Conservation (phyloP, 2,329 filamentous ascomycete genomes). For the Ophiocordyceps unilateralis region DNA sequence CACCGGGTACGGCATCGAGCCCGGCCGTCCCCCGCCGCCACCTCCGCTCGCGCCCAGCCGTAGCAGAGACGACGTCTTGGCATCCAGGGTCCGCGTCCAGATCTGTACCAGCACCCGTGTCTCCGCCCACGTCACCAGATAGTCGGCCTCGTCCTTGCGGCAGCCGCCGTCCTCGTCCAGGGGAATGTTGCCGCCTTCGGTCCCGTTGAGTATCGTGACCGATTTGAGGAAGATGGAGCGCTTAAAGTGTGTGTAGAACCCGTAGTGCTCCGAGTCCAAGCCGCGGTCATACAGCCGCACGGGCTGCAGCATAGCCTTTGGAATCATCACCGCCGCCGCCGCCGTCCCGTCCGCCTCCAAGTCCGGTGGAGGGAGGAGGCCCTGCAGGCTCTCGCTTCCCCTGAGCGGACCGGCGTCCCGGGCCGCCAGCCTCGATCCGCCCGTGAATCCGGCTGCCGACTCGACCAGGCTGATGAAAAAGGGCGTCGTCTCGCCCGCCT, state of each 20-base stretch:
- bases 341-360: constrained; percentile 54
- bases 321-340: constrained; percentile 53
- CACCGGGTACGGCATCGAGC: constrained; percentile 46
- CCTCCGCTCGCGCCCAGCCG: too few species aligned
- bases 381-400: constrained; percentile 11
- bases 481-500: constrained; percentile 72
- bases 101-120: constrained; percentile 48
- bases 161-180: constrained; percentile 39
- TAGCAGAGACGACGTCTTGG: constrained; percentile 23
- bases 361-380: constrained; percentile 44
- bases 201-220: constrained; percentile 27
- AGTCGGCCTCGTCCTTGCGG: constrained; percentile 32
- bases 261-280: constrained; percentile 68
- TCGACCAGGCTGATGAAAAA: constrained; percentile 67
- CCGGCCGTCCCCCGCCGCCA: constrained; percentile 24
- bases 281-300: constrained; percentile 75
- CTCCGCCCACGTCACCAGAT: constrained; percentile 40
- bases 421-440: constrained; percentile 9
- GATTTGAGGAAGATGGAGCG: constrained; percentile 69
- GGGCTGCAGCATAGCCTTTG: constrained; percentile 56
- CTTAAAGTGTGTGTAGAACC: constrained; percentile 85
- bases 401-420: constrained; percentile 6
- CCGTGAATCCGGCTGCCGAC: constrained; percentile 19
- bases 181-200: constrained; percentile 21
- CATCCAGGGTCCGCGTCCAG: constrained; percentile 36